Evolutionary conservation across 148 eudicot species (phyloP).

Genomic region (Persicaria tinctoria): DNA sequence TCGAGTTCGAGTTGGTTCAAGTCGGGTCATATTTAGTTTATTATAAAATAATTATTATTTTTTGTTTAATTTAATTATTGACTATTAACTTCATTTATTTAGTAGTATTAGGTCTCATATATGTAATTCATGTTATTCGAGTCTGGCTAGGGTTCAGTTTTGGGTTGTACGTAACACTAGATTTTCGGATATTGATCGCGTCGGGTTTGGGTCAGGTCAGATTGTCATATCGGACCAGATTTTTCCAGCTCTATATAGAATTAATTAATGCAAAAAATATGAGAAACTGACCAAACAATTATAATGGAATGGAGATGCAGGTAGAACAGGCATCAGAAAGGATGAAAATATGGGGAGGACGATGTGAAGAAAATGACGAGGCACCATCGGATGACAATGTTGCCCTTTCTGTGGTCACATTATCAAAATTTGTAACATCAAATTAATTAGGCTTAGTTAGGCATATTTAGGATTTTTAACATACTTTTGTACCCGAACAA

Average conservation of each 20-base stretch:
- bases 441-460: not conserved
- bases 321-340: conserved; percentile 61
- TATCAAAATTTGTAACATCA: conserved; percentile 1
- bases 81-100: too few relatives aligned
- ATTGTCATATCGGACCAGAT: not conserved
- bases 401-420: conserved; percentile 21
- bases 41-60: too few relatives aligned
- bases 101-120: too few relatives aligned
- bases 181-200: too few relatives aligned
- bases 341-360: conserved; percentile 46
- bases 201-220: too few relatives aligned
- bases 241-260: not conserved
- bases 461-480: too few relatives aligned
- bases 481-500: too few relatives aligned
- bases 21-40: not conserved
- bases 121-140: not conserved
- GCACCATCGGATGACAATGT: conserved; percentile 12
- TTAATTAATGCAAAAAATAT: not conserved
- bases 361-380: conserved; percentile 17
- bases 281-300: not conserved
- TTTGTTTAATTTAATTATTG: too few relatives aligned
- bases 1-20: not conserved
- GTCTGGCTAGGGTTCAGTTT: too few relatives aligned
- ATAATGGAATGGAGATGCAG: conserved; percentile 22
- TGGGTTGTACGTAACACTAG: too few relatives aligned